Conservation (phyloP, 768 basidiomycete species). For the Suillus plorans region DNA sequence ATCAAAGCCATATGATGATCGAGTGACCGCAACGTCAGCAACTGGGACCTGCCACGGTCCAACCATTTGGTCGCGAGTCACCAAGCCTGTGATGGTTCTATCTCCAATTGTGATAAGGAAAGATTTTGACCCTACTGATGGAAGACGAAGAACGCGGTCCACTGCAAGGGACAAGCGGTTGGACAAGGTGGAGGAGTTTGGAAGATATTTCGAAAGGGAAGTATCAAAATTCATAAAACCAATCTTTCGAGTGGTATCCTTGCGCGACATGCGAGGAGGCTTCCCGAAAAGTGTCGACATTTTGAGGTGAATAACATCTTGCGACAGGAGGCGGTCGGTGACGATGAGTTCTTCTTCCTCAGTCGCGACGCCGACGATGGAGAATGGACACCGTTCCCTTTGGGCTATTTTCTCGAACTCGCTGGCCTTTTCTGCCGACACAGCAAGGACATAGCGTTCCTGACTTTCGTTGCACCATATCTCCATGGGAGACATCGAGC, state of each 20-base stretch:
- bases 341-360: conserved; percentile 80
- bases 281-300: conserved; percentile 98
- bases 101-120: conserved; percentile 99
- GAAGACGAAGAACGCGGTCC: conserved; percentile 83
- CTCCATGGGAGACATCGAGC: conserved; percentile 97
- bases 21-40: conserved; percentile 95
- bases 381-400: conserved; percentile 92
- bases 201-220: conserved; percentile 65
- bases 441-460: conserved; percentile 94
- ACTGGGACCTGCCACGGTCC: conserved; percentile 99
- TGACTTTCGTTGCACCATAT: conserved; percentile 99
- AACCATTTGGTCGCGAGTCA: conserved; percentile 97
- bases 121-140: conserved; percentile 91
- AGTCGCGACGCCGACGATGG: conserved; percentile 87
- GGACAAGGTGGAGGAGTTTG: conserved; percentile 36
- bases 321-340: conserved; percentile 77
- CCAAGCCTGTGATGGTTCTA: conserved; percentile 89
- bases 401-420: conserved; percentile 75
- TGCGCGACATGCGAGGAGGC: conserved; percentile 86
- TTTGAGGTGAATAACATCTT: conserved; percentile 81
- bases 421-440: conserved; percentile 60
- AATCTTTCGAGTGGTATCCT: conserved; percentile 49
- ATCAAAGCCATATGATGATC: conserved; percentile 92
- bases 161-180: conserved; percentile 64
- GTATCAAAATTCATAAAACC: conserved; percentile 64